Conservation (phyloP, 805 yeast genomes). For the Candida broadrunensis region DNA sequence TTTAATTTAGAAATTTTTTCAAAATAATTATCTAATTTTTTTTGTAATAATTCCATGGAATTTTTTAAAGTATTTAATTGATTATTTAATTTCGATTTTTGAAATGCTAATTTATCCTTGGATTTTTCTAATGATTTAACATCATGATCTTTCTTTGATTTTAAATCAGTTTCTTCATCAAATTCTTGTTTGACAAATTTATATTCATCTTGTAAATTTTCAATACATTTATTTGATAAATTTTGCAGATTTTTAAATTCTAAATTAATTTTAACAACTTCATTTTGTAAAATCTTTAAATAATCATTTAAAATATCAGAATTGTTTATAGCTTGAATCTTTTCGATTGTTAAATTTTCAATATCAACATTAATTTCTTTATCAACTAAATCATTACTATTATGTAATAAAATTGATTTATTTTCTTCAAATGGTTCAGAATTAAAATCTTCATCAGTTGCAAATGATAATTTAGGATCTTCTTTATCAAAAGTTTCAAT, state of each 20-base stretch:
- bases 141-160: conserved; percentile 25
- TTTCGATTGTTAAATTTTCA: conserved; percentile 8
- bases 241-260: conserved; percentile 18
- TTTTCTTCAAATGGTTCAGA: background rate
- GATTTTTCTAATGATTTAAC: conserved; percentile 28
- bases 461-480: conserved; percentile 4
- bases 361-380: conserved; percentile 1
- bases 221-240: conserved; percentile 10
- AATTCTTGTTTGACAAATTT: conserved; percentile 33
- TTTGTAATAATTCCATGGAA: conserved; percentile 15
- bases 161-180: conserved; percentile 30
- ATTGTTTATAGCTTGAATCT: conserved; percentile 14
- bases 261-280: conserved; percentile 15
- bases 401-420: background rate
- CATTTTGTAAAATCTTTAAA: conserved; percentile 22
- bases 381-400: background rate
- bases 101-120: conserved; percentile 31
- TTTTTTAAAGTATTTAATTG: conserved; percentile 19
- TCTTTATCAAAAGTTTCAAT: conserved; percentile 22
- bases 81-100: conserved; percentile 25
- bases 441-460: background rate
- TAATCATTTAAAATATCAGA: conserved; percentile 20
- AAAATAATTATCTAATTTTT: conserved; percentile 16
- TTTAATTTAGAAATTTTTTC: conserved; percentile 15
- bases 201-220: conserved; percentile 22